Conservation (phyloP, 2,329 filamentous ascomycete genomes). For the Ascochyta clinopodiicola region DNA sequence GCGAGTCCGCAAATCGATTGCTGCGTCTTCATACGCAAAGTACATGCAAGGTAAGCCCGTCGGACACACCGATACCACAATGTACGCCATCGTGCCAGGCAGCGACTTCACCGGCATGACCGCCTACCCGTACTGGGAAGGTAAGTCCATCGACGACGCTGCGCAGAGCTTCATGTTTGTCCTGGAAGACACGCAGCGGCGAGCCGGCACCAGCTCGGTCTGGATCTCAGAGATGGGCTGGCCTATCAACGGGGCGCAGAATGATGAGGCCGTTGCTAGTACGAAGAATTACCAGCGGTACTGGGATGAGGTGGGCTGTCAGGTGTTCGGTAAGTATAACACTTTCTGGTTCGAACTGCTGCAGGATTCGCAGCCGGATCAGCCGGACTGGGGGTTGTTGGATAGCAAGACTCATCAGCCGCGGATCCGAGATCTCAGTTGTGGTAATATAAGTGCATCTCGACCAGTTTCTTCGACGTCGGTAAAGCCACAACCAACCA, state of each 20-base stretch:
- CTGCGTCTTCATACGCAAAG: slow-evolving; percentile 63
- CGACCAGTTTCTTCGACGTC: too few species aligned
- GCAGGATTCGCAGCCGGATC: slow-evolving; percentile 26
- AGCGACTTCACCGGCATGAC: slow-evolving; percentile 45
- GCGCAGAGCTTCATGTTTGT: slow-evolving; percentile 47
- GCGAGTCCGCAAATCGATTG: slow-evolving; percentile 53
- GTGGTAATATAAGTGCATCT: background rate
- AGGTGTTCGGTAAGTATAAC: slow-evolving; percentile 39
- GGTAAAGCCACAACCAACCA: background rate
- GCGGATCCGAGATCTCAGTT: slow-evolving; percentile 31
- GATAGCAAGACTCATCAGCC: slow-evolving; percentile 22
- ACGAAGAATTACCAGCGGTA: slow-evolving; percentile 33
- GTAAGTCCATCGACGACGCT: slow-evolving; percentile 37
- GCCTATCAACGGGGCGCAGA: slow-evolving; percentile 29
- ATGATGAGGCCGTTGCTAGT: slow-evolving; percentile 23
- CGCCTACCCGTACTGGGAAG: slow-evolving; percentile 43
- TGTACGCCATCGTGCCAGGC: slow-evolving; percentile 31
- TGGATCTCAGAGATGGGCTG: slow-evolving; percentile 48
- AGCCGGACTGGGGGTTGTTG: slow-evolving; percentile 38
- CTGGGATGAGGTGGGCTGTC: slow-evolving; percentile 41
- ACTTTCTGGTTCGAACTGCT: slow-evolving; percentile 44
- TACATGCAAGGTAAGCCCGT: slow-evolving; percentile 50
- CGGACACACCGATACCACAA: slow-evolving; percentile 44
- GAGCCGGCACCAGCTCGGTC: slow-evolving; percentile 31
- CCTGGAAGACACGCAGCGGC: slow-evolving; percentile 28